Base-by-base conservation (phyloP, 352 stramenopile species). In the Phytophthora vignae region DNA sequence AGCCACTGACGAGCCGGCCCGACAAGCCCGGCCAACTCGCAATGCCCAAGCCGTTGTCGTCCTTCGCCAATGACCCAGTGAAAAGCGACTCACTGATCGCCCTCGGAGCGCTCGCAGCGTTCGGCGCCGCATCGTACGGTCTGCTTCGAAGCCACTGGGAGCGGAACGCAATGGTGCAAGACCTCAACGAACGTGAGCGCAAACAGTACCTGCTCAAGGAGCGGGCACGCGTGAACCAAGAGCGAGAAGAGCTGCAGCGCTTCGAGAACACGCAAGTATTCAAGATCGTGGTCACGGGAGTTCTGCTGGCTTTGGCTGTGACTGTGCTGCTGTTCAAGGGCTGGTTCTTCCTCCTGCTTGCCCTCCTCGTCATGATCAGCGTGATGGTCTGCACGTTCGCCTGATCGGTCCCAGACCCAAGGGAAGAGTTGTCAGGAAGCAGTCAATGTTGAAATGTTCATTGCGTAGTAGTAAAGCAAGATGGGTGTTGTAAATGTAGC, bases 101-200 rank as follows among this genome's bases (percentile, higher is more conserved):
- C 2, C 25, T 64, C 42, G 57, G 42, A 33, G 42, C 57, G n/a
- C 57, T 64, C 5, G 33, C 57, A 27, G 57, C 42, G 10, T 64
- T 64, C 27, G 57, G 57, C 21, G 57, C 57, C 31, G 57, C 57
- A 29, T 64, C 57, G 4, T 64, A 64, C 12, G 57, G 57, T 14
- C 15, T 64, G 29, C 57, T 64, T 11, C 42, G 57, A 14, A 64
- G 55, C 27, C 42, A 64, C 22, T 64, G 38, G 57, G 42, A 64
- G n/a, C 25, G 40, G n/a, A 64, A 44, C 25, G 27, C 14, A 17
- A 12, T 33, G 17, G 57, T 55, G 17, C 57, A 55, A 55, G 25
- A 64, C 21, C 1, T 64, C 40, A 55, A 64, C 10, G 25, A 54
- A 42, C 57, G 17, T 33, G 31, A 46, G 4, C 54, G 17, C 54